Conservation (phyloP, 1,284 basidiomycete species). For the Phylloporus sp. region DNA sequence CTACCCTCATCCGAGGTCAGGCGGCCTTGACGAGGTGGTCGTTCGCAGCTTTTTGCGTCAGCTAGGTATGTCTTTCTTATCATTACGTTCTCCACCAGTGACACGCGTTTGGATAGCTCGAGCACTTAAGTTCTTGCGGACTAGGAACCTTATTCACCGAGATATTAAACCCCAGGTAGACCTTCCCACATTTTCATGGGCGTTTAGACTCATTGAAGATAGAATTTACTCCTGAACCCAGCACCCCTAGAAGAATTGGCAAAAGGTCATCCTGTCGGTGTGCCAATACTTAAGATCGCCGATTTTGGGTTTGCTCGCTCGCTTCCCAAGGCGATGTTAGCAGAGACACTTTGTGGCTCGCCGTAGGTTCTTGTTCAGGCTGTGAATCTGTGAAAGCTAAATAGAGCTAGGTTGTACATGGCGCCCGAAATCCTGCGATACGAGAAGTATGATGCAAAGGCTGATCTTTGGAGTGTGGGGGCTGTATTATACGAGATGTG, state of each 20-base stretch:
- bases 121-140: conserved; percentile 91
- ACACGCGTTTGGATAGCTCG: conserved; percentile 65
- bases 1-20: conserved; percentile 89
- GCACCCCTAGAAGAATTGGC: conserved; percentile 79
- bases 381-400: conserved; percentile 10
- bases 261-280: conserved; percentile 88
- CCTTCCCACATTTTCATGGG: neutral
- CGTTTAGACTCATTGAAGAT: conserved; percentile 9
- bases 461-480: conserved; percentile 97
- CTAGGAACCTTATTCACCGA: conserved; percentile 91
- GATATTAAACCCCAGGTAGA: conserved; percentile 95
- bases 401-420: conserved; percentile 83
- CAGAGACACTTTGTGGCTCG: conserved; percentile 97
- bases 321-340: conserved; percentile 91
- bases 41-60: conserved; percentile 94
- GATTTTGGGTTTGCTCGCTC: conserved; percentile 98
- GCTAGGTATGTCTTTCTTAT: conserved; percentile 60
- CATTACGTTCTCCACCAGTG: conserved; percentile 8
- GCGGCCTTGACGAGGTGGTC: conserved; percentile 90
- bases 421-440: conserved; percentile 97
- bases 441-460: conserved; percentile 98
- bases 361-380: conserved; percentile 63
- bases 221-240: conserved; percentile 92
- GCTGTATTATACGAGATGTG: conserved; percentile 97
- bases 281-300: conserved; percentile 94